Evolutionary conservation across 1,284 basidiomycete species (phyloP).

Genomic region (Pseudozyma hubeiensis): DNA sequence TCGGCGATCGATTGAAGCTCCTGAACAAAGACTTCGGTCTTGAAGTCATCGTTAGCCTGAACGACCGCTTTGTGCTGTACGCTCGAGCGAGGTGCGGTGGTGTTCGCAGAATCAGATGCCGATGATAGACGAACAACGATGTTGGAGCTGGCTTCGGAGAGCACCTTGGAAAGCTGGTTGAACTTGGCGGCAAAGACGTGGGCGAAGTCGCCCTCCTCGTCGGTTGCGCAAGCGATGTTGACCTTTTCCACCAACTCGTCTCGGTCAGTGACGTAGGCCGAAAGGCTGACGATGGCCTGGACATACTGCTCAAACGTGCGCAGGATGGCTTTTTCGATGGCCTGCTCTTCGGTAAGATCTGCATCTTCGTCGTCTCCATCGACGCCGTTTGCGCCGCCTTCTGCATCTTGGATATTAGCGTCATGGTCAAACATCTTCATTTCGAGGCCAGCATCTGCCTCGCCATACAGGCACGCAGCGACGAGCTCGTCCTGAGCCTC

Average conservation of each 20-base stretch:
- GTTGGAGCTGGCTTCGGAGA: slow-evolving; percentile 37
- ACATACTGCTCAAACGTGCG: slow-evolving; percentile 51
- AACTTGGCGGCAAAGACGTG: slow-evolving; percentile 42
- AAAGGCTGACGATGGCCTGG: slow-evolving; percentile 34
- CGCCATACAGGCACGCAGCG: slow-evolving; percentile 51
- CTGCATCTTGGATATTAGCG: slow-evolving; percentile 15
- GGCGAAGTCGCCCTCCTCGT: slow-evolving; percentile 38
- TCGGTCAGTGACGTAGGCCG: slow-evolving; percentile 44
- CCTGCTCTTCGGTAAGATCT: slow-evolving; percentile 41
- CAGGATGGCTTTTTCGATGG: slow-evolving; percentile 46
- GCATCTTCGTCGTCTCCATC: slow-evolving; percentile 26
- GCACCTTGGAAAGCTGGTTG: slow-evolving; percentile 43
- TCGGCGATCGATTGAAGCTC: slow-evolving; percentile 44
- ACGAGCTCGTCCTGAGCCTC: slow-evolving; percentile 59
- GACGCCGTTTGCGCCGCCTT: slow-evolving; percentile 5
- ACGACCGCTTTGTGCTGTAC: slow-evolving; percentile 19
- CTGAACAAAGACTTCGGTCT: slow-evolving; percentile 23
- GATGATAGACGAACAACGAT: slow-evolving; percentile 17
- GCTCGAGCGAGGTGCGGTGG: not conserved
- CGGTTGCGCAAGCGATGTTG: slow-evolving; percentile 35
- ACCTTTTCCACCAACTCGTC: slow-evolving; percentile 41
- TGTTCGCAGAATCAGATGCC: not conserved
- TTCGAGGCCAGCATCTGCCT: slow-evolving; percentile 45
- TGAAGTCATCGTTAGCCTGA: slow-evolving; percentile 42
- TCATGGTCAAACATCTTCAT: slow-evolving; percentile 43